Conservation (phyloP, 2,329 filamentous ascomycete genomes). For the Onygena corvina region DNA sequence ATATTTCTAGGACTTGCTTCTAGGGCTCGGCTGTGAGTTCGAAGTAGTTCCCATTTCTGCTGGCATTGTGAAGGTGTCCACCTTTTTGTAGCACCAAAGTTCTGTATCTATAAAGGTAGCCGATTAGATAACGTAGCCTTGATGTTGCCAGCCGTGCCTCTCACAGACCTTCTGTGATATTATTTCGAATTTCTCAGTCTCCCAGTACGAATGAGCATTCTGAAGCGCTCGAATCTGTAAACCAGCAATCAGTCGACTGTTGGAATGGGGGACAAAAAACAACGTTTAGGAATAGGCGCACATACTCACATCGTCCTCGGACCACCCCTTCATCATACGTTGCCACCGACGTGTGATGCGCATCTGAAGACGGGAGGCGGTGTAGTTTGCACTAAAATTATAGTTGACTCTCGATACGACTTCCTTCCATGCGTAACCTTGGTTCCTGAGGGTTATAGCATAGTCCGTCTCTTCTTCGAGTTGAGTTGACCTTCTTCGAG, state of each 20-base stretch:
- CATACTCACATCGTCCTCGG: constrained; percentile 36
- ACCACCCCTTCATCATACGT: constrained; percentile 29
- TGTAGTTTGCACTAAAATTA: constrained; percentile 28
- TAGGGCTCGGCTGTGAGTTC: neutral
- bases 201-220: constrained; percentile 28
- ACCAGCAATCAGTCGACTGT: neutral
- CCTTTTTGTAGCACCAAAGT: constrained; percentile 24
- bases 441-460: constrained; percentile 28
- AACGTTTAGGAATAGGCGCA: constrained; percentile 16
- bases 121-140: constrained; percentile 5
- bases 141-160: neutral
- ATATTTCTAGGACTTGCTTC: constrained; percentile 2
- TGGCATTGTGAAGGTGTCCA: constrained; percentile 30
- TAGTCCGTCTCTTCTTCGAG: constrained; percentile 31
- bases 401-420: constrained; percentile 28
- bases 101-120: constrained; percentile 18
- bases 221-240: constrained; percentile 27
- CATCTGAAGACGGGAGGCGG: constrained; percentile 34
- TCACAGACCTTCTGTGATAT: constrained; percentile 29
- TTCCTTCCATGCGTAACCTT: constrained; percentile 30
- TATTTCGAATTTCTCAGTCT: constrained; percentile 29
- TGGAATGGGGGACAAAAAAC: neutral
- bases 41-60: constrained; percentile 15
- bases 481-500: constrained; percentile 21
- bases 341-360: constrained; percentile 25